Conservation (phyloP, 805 yeast species). For the Candida nonsorbophila region DNA sequence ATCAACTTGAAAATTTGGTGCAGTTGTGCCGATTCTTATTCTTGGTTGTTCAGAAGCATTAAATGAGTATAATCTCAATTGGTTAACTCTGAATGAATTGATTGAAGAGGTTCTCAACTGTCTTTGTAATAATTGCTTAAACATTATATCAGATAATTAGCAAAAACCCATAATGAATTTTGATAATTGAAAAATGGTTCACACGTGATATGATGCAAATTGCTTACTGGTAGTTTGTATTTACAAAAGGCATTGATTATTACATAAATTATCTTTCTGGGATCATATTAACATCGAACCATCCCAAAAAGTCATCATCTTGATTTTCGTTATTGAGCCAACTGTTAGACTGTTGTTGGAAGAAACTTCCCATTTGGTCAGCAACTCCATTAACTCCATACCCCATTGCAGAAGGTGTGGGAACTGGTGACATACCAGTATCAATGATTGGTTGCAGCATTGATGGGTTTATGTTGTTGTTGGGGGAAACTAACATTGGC, state of each 20-base stretch:
- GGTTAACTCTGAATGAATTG: neutral
- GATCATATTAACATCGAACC: conserved; percentile 72
- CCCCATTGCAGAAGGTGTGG: conserved; percentile 4
- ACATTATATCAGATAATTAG: conserved; percentile 5
- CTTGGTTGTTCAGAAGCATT: conserved; percentile 37
- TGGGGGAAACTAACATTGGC: conserved; percentile 1
- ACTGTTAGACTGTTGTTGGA: conserved; percentile 78
- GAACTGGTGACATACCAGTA: conserved; percentile 1
- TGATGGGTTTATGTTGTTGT: neutral
- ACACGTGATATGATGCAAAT: neutral
- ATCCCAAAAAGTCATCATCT: conserved; percentile 87
- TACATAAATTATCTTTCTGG: conserved; percentile 8
- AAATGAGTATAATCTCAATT: conserved; percentile 24
- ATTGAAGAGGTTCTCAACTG: conserved; percentile 1
- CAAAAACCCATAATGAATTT: neutral
- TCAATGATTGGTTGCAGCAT: conserved; percentile 4
- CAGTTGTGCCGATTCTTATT: conserved; percentile 59
- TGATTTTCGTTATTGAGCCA: conserved; percentile 66
- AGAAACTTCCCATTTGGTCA: conserved; percentile 50
- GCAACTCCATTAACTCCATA: conserved; percentile 6
- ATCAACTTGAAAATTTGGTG: conserved; percentile 83
- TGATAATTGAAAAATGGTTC: neutral
- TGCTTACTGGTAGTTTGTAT: neutral
- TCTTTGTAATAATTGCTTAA: conserved; percentile 8
- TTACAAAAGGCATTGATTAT: neutral